Evolutionary conservation across 441 rosid genomes (phyloP).

Genomic region (Cnidoscolus chayamansa): DNA sequence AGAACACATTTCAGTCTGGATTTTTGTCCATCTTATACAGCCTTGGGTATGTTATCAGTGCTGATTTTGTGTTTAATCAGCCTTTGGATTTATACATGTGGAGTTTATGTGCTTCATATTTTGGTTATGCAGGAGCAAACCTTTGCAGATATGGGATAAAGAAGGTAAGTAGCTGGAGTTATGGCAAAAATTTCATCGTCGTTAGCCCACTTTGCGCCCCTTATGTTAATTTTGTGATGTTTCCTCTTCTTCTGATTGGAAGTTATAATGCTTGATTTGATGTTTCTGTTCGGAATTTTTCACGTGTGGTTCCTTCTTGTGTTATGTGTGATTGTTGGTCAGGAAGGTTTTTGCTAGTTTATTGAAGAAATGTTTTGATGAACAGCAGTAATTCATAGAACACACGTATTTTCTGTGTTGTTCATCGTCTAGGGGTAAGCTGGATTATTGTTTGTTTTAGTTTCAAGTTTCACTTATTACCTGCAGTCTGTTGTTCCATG

Average conservation of each 20-base stretch:
- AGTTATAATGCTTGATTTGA: not conserved
- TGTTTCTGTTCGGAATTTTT: not conserved
- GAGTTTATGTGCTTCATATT: not conserved
- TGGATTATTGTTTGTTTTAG: not conserved
- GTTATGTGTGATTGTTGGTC: not conserved
- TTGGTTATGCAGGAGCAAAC: conserved; percentile 67
- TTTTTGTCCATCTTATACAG: conserved; percentile 87
- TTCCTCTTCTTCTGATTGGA: not conserved
- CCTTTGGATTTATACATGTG: not conserved
- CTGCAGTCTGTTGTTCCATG: not conserved
- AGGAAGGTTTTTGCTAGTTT: not conserved
- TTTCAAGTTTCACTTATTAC: not conserved
- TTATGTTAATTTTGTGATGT: not conserved
- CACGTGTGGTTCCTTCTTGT: not conserved
- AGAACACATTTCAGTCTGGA: conserved; percentile 96
- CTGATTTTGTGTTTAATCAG: not conserved
- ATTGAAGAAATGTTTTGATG: not conserved
- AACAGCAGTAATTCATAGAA: not conserved
- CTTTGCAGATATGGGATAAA: conserved; percentile 97
- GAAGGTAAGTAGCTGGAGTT: conserved; percentile 52
- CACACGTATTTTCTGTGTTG: no score
- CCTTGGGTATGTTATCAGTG: conserved; percentile 52
- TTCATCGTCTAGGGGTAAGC: not conserved
- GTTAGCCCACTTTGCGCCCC: not conserved
- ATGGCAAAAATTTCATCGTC: not conserved